Evolutionary conservation across 2,329 filamentous ascomycete species (phyloP).

Genomic region (Fusarium dlaminii): DNA sequence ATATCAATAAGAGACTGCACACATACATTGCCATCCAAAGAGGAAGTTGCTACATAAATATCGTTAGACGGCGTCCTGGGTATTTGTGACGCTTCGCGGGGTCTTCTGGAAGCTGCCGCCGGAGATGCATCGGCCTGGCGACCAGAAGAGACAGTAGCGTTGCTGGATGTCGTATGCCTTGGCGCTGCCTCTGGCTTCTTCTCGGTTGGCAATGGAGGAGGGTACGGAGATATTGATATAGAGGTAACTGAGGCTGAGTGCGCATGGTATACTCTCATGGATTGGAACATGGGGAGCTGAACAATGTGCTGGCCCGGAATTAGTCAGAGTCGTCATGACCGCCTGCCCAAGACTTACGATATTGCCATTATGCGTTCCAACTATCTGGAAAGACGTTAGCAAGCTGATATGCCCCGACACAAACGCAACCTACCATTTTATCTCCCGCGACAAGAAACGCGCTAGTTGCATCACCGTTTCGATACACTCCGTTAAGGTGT

Average conservation of each 20-base stretch:
- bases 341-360: conserved; percentile 70
- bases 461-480: conserved; percentile 95
- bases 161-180: conserved; percentile 49
- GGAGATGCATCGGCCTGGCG: conserved; percentile 54
- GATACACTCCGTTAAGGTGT: conserved; percentile 82
- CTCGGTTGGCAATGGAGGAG: conserved; percentile 62
- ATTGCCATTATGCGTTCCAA: conserved; percentile 96
- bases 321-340: conserved; percentile 28
- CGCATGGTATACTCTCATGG: conserved; percentile 87
- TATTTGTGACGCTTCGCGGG: conserved; percentile 64
- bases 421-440: conserved; percentile 79
- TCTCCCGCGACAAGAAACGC: conserved; percentile 90
- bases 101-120: conserved; percentile 60
- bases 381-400: conserved; percentile 66
- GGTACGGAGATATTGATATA: conserved; percentile 89
- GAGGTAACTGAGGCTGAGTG: conserved; percentile 91
- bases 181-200: conserved; percentile 54
- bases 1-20: conserved; percentile 86
- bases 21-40: conserved; percentile 95
- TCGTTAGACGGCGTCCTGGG: conserved; percentile 85
- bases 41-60: conserved; percentile 92
- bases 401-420: not conserved
- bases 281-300: conserved; percentile 81
- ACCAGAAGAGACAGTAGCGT: conserved; percentile 44
- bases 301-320: conserved; percentile 75